Percentiles rank a stretch among this genome's conserved stretches.
phyloP scores from a whole-genome alignment of 257 asterid genomes.

The Fraxinus cuspidata region DNA sequence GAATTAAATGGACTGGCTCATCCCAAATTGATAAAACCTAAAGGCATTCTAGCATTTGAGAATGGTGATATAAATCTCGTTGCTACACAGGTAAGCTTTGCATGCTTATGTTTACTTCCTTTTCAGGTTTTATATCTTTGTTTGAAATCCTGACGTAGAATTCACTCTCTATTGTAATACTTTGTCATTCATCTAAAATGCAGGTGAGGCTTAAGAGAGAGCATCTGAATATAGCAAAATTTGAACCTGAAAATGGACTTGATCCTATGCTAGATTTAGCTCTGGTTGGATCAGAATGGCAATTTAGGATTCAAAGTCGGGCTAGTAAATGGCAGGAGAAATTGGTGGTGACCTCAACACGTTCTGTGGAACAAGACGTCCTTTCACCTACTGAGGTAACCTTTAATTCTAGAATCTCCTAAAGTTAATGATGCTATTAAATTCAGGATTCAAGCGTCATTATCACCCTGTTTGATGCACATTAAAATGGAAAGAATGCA shows the following conservation, averaged over 20 bases:
- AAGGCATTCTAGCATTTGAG: conserved; percentile 82
- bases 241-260: conserved; percentile 96
- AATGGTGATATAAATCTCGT: conserved; percentile 98
- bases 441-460: not conserved
- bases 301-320: conserved; percentile 92
- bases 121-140: conserved; percentile 15
- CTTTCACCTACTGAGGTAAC: conserved; percentile 92
- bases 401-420: conserved; percentile 15
- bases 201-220: conserved; percentile 96
- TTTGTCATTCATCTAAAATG: conserved; percentile 23
- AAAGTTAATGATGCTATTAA: conserved; percentile 7
- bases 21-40: conserved; percentile 91
- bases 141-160: conserved; percentile 26
- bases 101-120: conserved; percentile 13
- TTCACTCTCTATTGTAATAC: conserved; percentile 10
- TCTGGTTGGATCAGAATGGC: conserved; percentile 98
- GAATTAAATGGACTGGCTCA: conserved; percentile 94
- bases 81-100: conserved; percentile 82
- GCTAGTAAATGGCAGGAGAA: conserved; percentile 99
- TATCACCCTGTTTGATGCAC: no score
- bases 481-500: no score
- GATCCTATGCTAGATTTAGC: conserved; percentile 93
- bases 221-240: conserved; percentile 91
- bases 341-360: conserved; percentile 89
- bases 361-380: conserved; percentile 91